Evolutionary conservation across 768 basidiomycete species (phyloP).

Genomic region (Serendipita sp.): DNA sequence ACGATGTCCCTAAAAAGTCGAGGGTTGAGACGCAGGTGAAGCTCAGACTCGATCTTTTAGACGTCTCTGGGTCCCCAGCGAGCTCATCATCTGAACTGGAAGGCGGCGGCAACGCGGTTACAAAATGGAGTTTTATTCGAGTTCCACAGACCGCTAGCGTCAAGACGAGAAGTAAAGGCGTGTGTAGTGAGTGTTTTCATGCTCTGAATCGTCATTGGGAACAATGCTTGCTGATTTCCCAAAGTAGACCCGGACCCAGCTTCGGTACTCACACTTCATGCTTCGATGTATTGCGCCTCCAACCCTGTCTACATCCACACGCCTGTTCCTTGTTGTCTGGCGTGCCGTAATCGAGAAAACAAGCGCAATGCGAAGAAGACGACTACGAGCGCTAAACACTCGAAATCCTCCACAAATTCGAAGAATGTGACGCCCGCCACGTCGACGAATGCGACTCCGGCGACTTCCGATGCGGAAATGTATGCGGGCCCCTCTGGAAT

Average conservation of each 20-base stretch:
- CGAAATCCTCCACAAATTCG: background rate
- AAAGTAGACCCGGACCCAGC: background rate
- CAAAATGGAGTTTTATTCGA: background rate
- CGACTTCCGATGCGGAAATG: background rate
- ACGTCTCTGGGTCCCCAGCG: background rate
- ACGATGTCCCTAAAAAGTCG: background rate
- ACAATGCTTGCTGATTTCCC: background rate
- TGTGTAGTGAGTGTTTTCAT: background rate
- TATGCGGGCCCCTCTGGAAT: background rate
- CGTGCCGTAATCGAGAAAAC: background rate
- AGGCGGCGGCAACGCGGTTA: background rate
- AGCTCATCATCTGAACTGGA: background rate
- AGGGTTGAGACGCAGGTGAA: slow-evolving; percentile 1
- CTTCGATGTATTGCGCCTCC: background rate
- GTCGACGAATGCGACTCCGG: slow-evolving; percentile 1
- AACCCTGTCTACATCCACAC: background rate
- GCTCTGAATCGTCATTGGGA: background rate
- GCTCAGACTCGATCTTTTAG: background rate
- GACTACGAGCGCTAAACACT: background rate
- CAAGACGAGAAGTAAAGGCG: background rate
- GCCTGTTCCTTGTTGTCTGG: background rate
- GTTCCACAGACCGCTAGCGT: background rate
- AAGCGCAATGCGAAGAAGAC: slow-evolving; percentile 2
- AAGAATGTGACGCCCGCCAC: background rate
- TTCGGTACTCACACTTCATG: background rate